These are phyloP conservation scores for Globisporangium nunn DNA, from an alignment of 352 stramenopile species.

Conservation along the genomic window DNA sequence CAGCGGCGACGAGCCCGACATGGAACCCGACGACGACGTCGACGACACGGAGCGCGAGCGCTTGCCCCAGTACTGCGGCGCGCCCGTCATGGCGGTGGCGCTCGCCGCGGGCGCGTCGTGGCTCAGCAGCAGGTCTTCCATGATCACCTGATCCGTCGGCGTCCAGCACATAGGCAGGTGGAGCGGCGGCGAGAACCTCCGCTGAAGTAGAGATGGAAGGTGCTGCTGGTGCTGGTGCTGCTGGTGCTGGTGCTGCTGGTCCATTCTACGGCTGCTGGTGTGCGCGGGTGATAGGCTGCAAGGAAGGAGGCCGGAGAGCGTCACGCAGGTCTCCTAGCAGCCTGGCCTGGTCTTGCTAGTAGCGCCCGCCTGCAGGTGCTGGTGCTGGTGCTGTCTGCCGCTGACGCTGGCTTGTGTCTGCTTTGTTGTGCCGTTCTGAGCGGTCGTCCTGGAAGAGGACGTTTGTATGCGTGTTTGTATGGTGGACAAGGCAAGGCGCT, in stretches of 20 bases:
- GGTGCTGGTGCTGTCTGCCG: not conserved
- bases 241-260: not conserved
- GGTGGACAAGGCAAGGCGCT: too few relatives aligned
- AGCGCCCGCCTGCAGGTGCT: too few relatives aligned
- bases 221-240: not conserved
- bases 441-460: too few relatives aligned
- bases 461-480: too few relatives aligned
- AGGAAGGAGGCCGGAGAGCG: too few relatives aligned
- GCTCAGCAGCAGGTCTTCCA: slow-evolving; percentile 43
- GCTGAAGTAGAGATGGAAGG: not conserved
- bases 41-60: slow-evolving; percentile 4
- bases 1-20: slow-evolving; percentile 1
- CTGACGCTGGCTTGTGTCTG: not conserved
- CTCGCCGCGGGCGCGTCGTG: slow-evolving; percentile 4
- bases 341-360: not conserved
- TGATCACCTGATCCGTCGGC: slow-evolving; percentile 48
- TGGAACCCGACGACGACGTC: not conserved
- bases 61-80: not conserved
- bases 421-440: too few relatives aligned
- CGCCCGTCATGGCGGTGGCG: not conserved
- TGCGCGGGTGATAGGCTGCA: too few relatives aligned
- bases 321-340: too few relatives aligned
- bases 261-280: not conserved
- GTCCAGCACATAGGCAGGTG: slow-evolving; percentile 29
- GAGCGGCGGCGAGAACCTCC: not conserved